These are phyloP conservation scores for Ascochyta koolunga DNA, from an alignment of 2,329 filamentous ascomycete genomes.

Conservation along the genomic window DNA sequence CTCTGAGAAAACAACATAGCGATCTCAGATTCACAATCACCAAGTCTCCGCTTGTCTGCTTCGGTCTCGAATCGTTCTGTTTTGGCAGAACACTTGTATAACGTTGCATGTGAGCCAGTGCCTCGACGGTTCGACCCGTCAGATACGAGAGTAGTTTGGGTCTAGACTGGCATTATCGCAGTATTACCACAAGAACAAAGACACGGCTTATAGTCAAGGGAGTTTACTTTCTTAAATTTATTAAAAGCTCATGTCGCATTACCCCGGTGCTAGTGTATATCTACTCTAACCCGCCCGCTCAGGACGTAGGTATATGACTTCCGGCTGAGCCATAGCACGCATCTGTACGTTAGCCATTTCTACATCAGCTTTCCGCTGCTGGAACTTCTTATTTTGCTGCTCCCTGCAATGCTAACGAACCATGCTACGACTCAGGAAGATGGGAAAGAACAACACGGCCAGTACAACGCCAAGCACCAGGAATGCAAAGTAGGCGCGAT, in stretches of 20 bases:
- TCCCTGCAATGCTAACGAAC: not conserved
- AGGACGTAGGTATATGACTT: not conserved
- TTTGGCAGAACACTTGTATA: too few relatives aligned
- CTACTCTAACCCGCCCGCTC: not conserved
- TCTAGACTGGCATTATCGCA: too few relatives aligned
- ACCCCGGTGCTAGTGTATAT: conserved; percentile 1
- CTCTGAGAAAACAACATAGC: too few relatives aligned
- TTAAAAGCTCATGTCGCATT: not conserved
- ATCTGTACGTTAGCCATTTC: not conserved
- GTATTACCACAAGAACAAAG: not conserved
- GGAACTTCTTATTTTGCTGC: not conserved
- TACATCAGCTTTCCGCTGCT: not conserved
- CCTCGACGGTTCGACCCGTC: too few relatives aligned
- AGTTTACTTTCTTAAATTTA: not conserved
- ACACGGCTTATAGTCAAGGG: not conserved
- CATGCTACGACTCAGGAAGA: not conserved
- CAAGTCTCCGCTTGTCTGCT: too few relatives aligned
- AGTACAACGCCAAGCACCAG: not conserved
- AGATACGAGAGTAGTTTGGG: too few relatives aligned
- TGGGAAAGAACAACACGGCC: not conserved
- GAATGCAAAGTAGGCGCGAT: conserved; percentile 1
- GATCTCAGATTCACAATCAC: too few relatives aligned
- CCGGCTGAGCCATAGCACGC: not conserved
- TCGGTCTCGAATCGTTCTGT: too few relatives aligned
- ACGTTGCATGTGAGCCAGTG: too few relatives aligned